phyloP scores from a whole-genome alignment of 208 protist species.

The Herpetomonas tarakana region DNA sequence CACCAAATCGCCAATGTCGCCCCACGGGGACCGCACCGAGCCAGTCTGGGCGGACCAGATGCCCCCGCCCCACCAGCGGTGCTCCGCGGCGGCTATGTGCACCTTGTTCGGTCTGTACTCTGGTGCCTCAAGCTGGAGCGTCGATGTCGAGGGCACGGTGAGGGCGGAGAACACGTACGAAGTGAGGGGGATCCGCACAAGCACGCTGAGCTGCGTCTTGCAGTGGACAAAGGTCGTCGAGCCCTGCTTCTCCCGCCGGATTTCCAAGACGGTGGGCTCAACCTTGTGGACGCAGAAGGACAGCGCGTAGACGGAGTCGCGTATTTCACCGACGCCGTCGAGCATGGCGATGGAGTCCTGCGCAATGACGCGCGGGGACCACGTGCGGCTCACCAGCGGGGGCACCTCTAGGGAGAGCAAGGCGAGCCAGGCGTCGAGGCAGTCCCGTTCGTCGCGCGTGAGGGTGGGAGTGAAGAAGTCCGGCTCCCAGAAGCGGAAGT shows the following conservation, averaged over 20 bases:
- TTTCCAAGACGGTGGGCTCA: slow-evolving; percentile 34
- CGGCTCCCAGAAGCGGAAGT: slow-evolving; percentile 39
- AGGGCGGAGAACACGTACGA: slow-evolving; percentile 14
- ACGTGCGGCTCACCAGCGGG: slow-evolving; percentile 16
- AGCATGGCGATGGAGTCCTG: slow-evolving; percentile 62
- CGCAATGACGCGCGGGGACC: slow-evolving; percentile 33
- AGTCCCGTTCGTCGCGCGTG: slow-evolving; percentile 40
- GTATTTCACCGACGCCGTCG: slow-evolving; percentile 44
- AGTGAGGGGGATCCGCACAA: slow-evolving; percentile 42
- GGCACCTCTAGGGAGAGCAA: slow-evolving; percentile 28
- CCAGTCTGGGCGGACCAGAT: slow-evolving; percentile 54
- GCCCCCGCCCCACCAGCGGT: slow-evolving; percentile 74
- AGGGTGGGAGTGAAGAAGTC: slow-evolving; percentile 37
- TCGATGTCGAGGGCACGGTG: slow-evolving; percentile 38
- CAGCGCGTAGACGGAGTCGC: slow-evolving; percentile 40
- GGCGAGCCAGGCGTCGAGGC: slow-evolving; percentile 49
- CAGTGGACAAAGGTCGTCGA: slow-evolving; percentile 54
- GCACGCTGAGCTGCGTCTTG: slow-evolving; percentile 38
- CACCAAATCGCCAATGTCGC: slow-evolving; percentile 62
- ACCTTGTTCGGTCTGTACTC: background rate
- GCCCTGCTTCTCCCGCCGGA: slow-evolving; percentile 49
- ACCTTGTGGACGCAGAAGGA: slow-evolving; percentile 27
- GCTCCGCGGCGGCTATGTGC: slow-evolving; percentile 48
- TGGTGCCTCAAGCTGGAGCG: slow-evolving; percentile 46
- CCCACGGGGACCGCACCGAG: slow-evolving; percentile 42